A percentile compares a stretch with the other conserved stretches of the same genome.
phyloP scores from a whole-genome alignment of 768 basidiomycete species.

The Wakefieldia striispora region DNA sequence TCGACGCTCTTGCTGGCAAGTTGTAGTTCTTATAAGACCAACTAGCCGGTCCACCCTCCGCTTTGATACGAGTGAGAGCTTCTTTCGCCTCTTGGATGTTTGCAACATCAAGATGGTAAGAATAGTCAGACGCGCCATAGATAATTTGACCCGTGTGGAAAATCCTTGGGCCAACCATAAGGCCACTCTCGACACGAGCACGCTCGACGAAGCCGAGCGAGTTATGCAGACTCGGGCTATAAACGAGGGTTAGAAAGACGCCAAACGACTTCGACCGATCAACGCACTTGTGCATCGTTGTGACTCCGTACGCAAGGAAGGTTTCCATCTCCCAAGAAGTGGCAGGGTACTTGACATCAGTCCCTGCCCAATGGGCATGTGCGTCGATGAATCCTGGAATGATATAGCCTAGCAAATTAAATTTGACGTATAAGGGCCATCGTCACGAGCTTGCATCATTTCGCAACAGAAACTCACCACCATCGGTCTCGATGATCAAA shows the following conservation, averaged over 20 bases:
- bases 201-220: constrained; percentile 65
- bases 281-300: constrained; percentile 71
- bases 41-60: constrained; percentile 64
- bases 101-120: constrained; percentile 63
- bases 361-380: constrained; percentile 72
- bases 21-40: constrained; percentile 83
- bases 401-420: constrained; percentile 53
- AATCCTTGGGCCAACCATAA: constrained; percentile 67
- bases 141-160: constrained; percentile 68
- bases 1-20: constrained; percentile 63
- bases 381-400: constrained; percentile 75
- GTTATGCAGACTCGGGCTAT: constrained; percentile 62
- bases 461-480: constrained; percentile 43
- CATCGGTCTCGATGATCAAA: constrained; percentile 54
- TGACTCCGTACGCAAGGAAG: constrained; percentile 75
- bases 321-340: constrained; percentile 74
- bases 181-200: constrained; percentile 64
- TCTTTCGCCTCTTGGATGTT: constrained; percentile 61
- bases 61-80: constrained; percentile 66
- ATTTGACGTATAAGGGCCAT: constrained; percentile 1
- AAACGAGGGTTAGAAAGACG: not conserved
- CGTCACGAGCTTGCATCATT: not conserved
- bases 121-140: constrained; percentile 44
- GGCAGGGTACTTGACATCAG: constrained; percentile 51
- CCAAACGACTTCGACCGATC: not conserved